Evolutionary conservation across 495 filamentous ascomycete genomes (phyloP).

Genomic region (Hapsidospora chrysogenum): DNA sequence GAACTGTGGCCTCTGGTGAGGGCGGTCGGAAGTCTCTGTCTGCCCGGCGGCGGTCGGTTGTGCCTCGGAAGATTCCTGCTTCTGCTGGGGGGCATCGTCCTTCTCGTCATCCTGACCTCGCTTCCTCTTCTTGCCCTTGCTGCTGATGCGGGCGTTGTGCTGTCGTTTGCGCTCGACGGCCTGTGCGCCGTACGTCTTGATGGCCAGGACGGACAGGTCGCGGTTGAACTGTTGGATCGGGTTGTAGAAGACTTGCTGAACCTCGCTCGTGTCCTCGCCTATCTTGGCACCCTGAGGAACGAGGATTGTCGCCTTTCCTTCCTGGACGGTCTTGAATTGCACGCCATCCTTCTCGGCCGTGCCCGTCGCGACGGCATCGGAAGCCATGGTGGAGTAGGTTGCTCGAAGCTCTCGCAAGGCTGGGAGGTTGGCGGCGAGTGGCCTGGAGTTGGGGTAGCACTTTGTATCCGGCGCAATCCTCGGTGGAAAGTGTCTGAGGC

Average conservation of each 20-base stretch:
- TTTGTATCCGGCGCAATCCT: no score
- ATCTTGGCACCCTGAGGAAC: slow-evolving; percentile 7
- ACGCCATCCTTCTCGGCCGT: slow-evolving; percentile 17
- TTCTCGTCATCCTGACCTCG: slow-evolving; percentile 12
- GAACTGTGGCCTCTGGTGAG: slow-evolving; percentile 27
- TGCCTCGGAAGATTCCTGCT: background rate
- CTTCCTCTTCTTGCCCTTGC: slow-evolving; percentile 33
- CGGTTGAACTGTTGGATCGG: slow-evolving; percentile 98
- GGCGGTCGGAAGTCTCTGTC: slow-evolving; percentile 1
- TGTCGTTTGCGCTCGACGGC: slow-evolving; percentile 31
- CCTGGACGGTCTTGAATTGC: slow-evolving; percentile 24
- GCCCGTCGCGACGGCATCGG: background rate
- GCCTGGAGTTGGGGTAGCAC: no score
- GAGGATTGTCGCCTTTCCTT: slow-evolving; percentile 28
- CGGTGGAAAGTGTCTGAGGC: no score
- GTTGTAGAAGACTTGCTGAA: slow-evolving; percentile 90
- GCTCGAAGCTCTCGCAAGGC: no score
- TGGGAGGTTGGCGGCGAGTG: no score
- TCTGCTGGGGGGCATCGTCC: slow-evolving; percentile 1
- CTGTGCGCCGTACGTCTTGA: slow-evolving; percentile 67
- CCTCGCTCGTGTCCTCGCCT: slow-evolving; percentile 16
- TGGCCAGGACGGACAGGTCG: slow-evolving; percentile 81
- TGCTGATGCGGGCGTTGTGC: slow-evolving; percentile 19
- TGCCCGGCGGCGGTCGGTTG: background rate
- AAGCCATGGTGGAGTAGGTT: no score